Percentiles rank a stretch among this genome's conserved stretches.
Evolutionary conservation across 2,329 filamentous ascomycete species (phyloP).

Genomic region (Hymenoscyphus repandus): DNA sequence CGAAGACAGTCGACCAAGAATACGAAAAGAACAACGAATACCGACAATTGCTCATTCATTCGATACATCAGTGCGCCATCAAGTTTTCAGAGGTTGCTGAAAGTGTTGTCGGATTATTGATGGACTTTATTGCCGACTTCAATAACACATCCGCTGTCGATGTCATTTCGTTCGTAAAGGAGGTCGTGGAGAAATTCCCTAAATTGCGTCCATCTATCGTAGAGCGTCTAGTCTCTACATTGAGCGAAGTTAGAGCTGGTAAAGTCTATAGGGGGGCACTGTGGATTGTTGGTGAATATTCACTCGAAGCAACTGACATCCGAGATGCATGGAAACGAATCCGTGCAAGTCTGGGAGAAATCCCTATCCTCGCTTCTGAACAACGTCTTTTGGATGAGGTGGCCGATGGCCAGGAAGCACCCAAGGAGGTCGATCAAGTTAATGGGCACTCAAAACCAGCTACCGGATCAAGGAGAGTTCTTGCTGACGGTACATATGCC

Average conservation of each 20-base stretch:
- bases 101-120: constrained; percentile 91
- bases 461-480: constrained; percentile 81
- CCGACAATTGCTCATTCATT: constrained; percentile 89
- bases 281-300: constrained; percentile 98
- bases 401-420: constrained; percentile 60
- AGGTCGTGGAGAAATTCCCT: constrained; percentile 97
- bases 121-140: constrained; percentile 99
- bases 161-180: constrained; percentile 97
- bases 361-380: constrained; percentile 92
- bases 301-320: constrained; percentile 87
- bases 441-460: constrained; percentile 78
- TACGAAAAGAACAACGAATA: constrained; percentile 98
- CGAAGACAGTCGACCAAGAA: constrained; percentile 96
- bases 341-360: constrained; percentile 87
- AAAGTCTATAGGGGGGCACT: constrained; percentile 96
- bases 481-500: constrained; percentile 95
- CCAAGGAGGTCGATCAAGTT: constrained; percentile 56
- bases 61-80: constrained; percentile 97
- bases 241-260: constrained; percentile 88
- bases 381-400: constrained; percentile 86
- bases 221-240: constrained; percentile 78
- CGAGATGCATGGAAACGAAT: constrained; percentile 96
- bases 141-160: constrained; percentile 96
- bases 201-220: constrained; percentile 83
- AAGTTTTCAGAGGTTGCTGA: constrained; percentile 98